phyloP scores from a whole-genome alignment of 139 green algal genomes.

The Monoraphidium neglectum region DNA sequence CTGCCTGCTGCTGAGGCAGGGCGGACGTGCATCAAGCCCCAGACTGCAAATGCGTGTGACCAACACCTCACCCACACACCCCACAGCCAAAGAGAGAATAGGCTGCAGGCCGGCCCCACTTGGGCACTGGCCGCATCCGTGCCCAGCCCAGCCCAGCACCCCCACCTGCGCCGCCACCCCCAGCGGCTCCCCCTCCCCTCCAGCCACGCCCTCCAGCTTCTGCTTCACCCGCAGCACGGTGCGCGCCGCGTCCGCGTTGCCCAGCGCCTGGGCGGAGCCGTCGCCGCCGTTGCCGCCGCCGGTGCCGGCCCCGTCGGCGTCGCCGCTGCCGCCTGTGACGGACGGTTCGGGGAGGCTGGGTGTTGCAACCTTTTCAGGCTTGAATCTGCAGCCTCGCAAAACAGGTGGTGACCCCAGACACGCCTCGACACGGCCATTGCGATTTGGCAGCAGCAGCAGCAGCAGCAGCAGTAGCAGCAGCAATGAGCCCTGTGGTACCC shows the following conservation, averaged over 20 bases:
- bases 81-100: background rate
- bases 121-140: no score
- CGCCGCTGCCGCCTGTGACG: background rate
- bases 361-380: no score
- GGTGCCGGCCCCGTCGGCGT: background rate
- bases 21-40: no score
- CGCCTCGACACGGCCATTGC: background rate
- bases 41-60: no score
- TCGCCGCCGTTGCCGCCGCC: constrained; percentile 3
- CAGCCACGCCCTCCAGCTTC: constrained; percentile 88
- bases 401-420: no score
- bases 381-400: no score
- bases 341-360: no score
- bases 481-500: background rate
- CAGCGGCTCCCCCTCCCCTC: constrained; percentile 55
- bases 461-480: constrained; percentile 2
- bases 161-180: constrained; percentile 75
- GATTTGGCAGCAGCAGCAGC: background rate
- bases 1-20: no score
- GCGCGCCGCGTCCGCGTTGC: constrained; percentile 87
- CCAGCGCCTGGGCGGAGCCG: constrained; percentile 20
- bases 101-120: background rate
- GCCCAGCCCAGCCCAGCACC: no score
- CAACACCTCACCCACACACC: no score
- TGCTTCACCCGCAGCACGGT: constrained; percentile 90